Base-by-base conservation (phyloP, 192 early-diverging fungal genomes). In the Linderina pennispora region DNA sequence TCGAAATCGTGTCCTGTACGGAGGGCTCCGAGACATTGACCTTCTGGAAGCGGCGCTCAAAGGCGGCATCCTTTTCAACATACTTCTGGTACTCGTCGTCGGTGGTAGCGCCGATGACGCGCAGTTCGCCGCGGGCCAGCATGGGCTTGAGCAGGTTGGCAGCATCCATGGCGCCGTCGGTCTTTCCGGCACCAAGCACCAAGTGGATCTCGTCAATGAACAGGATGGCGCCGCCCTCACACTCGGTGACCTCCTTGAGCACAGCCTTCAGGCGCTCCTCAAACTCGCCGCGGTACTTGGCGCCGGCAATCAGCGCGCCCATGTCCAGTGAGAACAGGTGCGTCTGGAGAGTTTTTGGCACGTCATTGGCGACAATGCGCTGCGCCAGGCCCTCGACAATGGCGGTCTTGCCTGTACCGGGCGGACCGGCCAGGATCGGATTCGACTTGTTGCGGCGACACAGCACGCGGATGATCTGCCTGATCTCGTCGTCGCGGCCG, bases 171-270 rank as follows among this genome's bases (percentile, higher is more conserved):
- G 86, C 75, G 8, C 94, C 97, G 26, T 93, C 86, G 14, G 78
- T 56, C 50, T 92, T 89, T 11, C 94, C 94, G 28, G 94, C 94
- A 5, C 96, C 96, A 16, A 99, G 77, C 13, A 97, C 86, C 2
- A 87, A 77, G 55, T 99, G 96, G 33, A 99, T 85, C 70, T 99
- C 96, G 64, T 99, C 96, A 46, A 99, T 95, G 64, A 99, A 99
- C 21, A 99, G 68, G 47, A 99, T 99, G 18, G 91, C 81, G 15
- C 84, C 83, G 24, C 87, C 89, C 26, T 87, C 77, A 17, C 91
- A 83, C 20, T 96, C 88, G 48, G 86, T 88, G 43, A 96, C 87
- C 70, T 99, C 94, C 58, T 94, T 93, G 32, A 99, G 76, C 7
- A 99, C 88, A 0, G 90, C 77, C 80, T 99, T 97, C 31, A 99